phyloP scores from a whole-genome alignment of 345 rosid genomes.

The Gossypium rotundifolium region DNA sequence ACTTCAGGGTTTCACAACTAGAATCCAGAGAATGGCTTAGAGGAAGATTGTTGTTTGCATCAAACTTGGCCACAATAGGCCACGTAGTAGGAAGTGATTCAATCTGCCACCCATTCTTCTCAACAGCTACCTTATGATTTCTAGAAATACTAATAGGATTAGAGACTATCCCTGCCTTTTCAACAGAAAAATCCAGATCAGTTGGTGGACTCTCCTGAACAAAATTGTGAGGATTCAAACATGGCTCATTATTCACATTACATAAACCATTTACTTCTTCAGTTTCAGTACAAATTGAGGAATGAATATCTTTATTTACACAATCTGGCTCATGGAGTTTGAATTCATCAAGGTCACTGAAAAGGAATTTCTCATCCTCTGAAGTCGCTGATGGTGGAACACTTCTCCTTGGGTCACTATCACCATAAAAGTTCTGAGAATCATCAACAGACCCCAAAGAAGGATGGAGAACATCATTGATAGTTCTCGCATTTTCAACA shows the following conservation, averaged over 20 bases:
- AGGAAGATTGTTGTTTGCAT: slow-evolving; percentile 27
- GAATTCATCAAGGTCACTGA: slow-evolving; percentile 53
- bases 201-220: slow-evolving; percentile 16
- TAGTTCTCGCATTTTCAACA: slow-evolving; percentile 21
- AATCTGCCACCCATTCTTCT: slow-evolving; percentile 32
- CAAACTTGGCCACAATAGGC: slow-evolving; percentile 26
- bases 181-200: slow-evolving; percentile 28
- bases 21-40: slow-evolving; percentile 62
- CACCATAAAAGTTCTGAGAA: slow-evolving; percentile 19
- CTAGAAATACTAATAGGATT: slow-evolving; percentile 44
- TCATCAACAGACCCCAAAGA: slow-evolving; percentile 18
- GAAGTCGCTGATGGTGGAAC: slow-evolving; percentile 34
- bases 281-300: slow-evolving; percentile 17
- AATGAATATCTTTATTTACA: slow-evolving; percentile 21
- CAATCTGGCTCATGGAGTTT: slow-evolving; percentile 25
- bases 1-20: slow-evolving; percentile 26
- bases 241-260: slow-evolving; percentile 16
- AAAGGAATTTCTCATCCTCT: slow-evolving; percentile 70
- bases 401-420: slow-evolving; percentile 24
- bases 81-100: slow-evolving; percentile 70
- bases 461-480: slow-evolving; percentile 16
- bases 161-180: slow-evolving; percentile 27
- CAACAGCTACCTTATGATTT: slow-evolving; percentile 20
- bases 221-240: slow-evolving; percentile 20
- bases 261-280: slow-evolving; percentile 8